phyloP scores from a whole-genome alignment of 2,329 filamentous ascomycete genomes.

The Monosporascus sp. region DNA sequence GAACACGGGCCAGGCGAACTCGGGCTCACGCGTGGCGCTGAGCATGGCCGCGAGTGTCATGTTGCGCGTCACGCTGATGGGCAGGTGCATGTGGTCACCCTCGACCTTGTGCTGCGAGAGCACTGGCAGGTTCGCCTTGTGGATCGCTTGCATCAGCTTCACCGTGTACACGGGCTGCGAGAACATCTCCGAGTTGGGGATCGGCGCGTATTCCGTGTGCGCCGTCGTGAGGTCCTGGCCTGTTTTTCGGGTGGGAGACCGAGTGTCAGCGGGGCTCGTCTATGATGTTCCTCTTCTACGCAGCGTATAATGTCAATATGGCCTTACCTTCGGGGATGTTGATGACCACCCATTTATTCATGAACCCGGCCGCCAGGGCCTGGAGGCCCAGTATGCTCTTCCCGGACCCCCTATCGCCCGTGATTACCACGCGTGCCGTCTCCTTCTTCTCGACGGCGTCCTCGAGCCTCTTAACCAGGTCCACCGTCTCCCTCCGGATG shows the following conservation, averaged over 20 bases:
- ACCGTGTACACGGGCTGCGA: slow-evolving; percentile 74
- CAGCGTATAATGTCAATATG: no score
- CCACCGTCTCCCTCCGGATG: slow-evolving; percentile 70
- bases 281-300: no score
- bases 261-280: neutral
- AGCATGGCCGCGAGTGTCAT: slow-evolving; percentile 63
- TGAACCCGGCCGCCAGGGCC: slow-evolving; percentile 71
- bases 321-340: slow-evolving; percentile 78
- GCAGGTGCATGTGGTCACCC: slow-evolving; percentile 51
- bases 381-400: slow-evolving; percentile 87
- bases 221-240: slow-evolving; percentile 78
- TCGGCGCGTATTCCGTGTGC: slow-evolving; percentile 71
- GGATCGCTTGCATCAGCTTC: slow-evolving; percentile 66
- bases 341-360: slow-evolving; percentile 84
- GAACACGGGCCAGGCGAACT: slow-evolving; percentile 76
- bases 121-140: slow-evolving; percentile 63
- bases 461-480: slow-evolving; percentile 60
- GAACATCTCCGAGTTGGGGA: slow-evolving; percentile 61
- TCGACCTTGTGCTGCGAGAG: slow-evolving; percentile 48
- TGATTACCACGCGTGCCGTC: slow-evolving; percentile 60
- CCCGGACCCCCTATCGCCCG: slow-evolving; percentile 68
- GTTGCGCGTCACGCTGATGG: slow-evolving; percentile 50
- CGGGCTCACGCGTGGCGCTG: slow-evolving; percentile 66
- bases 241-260: slow-evolving; percentile 5
- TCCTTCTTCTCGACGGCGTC: slow-evolving; percentile 47